phyloP scores from a whole-genome alignment of 352 stramenopile genomes.

The Globisporangium barbulae region DNA sequence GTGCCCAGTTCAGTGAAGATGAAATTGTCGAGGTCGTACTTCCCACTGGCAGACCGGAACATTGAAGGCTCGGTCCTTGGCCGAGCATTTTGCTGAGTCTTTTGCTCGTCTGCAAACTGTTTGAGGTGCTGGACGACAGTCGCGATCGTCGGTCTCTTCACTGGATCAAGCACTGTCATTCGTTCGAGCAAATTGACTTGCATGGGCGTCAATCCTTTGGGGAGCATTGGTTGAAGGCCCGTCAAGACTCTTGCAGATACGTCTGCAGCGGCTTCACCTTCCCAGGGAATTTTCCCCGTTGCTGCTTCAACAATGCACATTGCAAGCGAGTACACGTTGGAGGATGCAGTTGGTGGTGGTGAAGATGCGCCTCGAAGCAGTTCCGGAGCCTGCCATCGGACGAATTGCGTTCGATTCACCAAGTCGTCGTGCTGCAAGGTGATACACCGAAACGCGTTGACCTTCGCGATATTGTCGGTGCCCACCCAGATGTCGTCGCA shows the following conservation, averaged over 20 bases:
- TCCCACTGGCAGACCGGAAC: background rate
- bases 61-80: background rate
- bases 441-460: background rate
- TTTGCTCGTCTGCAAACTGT: conserved; percentile 2
- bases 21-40: background rate
- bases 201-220: background rate
- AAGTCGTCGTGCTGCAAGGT: background rate
- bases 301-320: background rate
- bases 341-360: background rate
- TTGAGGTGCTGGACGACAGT: background rate
- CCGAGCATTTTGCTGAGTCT: background rate
- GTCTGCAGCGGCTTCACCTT: background rate
- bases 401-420: background rate
- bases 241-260: background rate
- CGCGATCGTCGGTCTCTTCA: background rate
- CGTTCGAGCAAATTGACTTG: background rate
- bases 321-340: conserved; percentile 2
- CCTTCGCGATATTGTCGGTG: background rate
- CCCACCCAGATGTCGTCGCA: conserved; percentile 6
- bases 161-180: background rate
- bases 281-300: background rate
- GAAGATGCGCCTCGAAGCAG: background rate
- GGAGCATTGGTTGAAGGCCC: background rate
- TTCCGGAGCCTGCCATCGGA: conserved; percentile 1
- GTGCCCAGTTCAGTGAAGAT: background rate